phyloP scores from a whole-genome alignment of 1,284 basidiomycete species.

The Phellopilus nigrolimitatus region DNA sequence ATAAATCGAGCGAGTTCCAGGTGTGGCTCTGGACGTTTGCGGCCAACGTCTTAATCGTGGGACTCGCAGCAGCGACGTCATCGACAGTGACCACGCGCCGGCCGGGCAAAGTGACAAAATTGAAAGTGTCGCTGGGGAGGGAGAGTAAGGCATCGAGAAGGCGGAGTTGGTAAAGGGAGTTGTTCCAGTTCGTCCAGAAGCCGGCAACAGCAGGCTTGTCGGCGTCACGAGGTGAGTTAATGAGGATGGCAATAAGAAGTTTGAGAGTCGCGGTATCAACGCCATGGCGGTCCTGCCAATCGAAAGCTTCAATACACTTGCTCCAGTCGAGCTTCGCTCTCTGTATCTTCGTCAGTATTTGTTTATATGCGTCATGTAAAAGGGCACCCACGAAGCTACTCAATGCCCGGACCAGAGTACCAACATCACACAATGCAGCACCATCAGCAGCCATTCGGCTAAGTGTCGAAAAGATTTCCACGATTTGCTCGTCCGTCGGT shows the following conservation, averaged over 20 bases:
- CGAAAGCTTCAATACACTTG: conserved; percentile 72
- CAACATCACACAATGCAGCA: conserved; percentile 66
- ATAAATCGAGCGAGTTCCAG: conserved; percentile 93
- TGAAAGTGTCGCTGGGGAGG: conserved; percentile 86
- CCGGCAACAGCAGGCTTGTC: conserved; percentile 74
- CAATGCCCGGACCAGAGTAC: conserved; percentile 67
- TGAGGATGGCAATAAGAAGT: conserved; percentile 72
- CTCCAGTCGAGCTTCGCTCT: conserved; percentile 72
- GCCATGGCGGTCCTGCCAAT: conserved; percentile 70
- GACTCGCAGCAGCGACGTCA: conserved; percentile 76
- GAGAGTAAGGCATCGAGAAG: conserved; percentile 86
- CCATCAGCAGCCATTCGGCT: conserved; percentile 69
- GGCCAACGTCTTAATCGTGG: conserved; percentile 82
- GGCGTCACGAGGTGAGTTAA: conserved; percentile 65
- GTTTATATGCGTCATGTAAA: background rate
- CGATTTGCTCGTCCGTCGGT: conserved; percentile 62
- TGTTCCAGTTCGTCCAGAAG: conserved; percentile 82
- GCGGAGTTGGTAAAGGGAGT: conserved; percentile 81
- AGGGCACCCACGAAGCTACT: conserved; percentile 55
- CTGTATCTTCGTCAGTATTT: conserved; percentile 34
- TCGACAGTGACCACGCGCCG: conserved; percentile 80
- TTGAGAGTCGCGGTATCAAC: conserved; percentile 82
- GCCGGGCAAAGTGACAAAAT: conserved; percentile 81
- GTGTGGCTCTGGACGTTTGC: conserved; percentile 84
- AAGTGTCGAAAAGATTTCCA: conserved; percentile 64